A percentile compares a stretch with the other conserved stretches of the same genome.
Conservation (phyloP, 2,329 filamentous ascomycete genomes). For the Exophiala sp. region DNA sequence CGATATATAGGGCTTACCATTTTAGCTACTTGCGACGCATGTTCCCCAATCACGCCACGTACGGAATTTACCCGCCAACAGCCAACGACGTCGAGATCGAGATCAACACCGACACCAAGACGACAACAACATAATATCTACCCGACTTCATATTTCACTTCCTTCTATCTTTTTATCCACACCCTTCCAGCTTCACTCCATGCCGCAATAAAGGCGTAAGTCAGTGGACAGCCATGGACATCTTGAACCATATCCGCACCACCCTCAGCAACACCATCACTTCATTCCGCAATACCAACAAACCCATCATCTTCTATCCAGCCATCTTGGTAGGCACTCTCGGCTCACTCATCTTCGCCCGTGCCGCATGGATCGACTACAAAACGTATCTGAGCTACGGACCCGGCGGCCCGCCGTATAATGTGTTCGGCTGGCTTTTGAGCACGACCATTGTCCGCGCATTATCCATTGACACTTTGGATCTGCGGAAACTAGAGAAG, state of each 20-base stretch:
- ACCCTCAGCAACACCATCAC: background rate
- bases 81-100: no score
- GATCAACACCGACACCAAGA: no score
- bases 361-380: slow-evolving; percentile 29
- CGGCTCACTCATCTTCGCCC: background rate
- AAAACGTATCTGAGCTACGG: slow-evolving; percentile 33
- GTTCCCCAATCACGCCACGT: no score
- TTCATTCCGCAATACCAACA: background rate
- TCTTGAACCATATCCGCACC: background rate
- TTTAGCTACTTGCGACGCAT: no score
- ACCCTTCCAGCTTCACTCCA: no score
- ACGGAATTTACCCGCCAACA: no score
- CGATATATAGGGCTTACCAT: no score
- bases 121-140: no score
- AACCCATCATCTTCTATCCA: background rate
- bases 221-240: no score
- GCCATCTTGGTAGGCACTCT: background rate
- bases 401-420: slow-evolving; percentile 34
- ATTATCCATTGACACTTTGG: slow-evolving; percentile 2
- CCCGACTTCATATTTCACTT: no score
- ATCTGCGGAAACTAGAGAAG: slow-evolving; percentile 2
- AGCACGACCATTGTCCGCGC: background rate
- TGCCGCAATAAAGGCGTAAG: no score
- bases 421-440: slow-evolving; percentile 34
- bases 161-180: no score